These are phyloP conservation scores for Solanum stenotomum DNA, from an alignment of 257 asterid genomes.

Conservation along the genomic window DNA sequence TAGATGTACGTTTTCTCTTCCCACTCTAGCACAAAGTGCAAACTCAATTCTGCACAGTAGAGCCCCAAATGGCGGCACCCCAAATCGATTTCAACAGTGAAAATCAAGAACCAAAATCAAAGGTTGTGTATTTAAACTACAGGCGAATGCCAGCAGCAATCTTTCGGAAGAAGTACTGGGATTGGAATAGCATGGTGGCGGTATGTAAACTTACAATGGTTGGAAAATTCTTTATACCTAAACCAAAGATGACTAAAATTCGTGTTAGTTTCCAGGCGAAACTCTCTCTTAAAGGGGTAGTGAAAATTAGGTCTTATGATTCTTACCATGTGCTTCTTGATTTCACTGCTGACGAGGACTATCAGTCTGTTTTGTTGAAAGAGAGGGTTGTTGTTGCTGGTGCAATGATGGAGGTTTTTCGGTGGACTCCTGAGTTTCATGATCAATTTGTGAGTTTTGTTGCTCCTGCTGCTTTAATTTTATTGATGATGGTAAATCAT, in stretches of 20 bases:
- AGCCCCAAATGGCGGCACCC: background rate
- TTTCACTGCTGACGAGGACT: background rate
- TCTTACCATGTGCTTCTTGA: background rate
- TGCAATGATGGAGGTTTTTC: background rate
- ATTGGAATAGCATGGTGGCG: background rate
- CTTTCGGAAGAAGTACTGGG: background rate
- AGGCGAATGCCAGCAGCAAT: background rate
- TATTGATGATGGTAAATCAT: background rate
- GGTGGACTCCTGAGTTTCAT: background rate
- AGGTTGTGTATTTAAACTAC: background rate
- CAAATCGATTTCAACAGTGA: background rate
- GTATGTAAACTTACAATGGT: background rate
- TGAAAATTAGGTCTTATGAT: background rate
- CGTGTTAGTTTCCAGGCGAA: background rate
- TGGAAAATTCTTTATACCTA: background rate
- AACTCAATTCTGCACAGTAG: background rate
- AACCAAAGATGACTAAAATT: background rate
- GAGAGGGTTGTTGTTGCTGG: background rate
- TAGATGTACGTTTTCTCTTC: background rate
- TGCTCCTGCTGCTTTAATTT: background rate
- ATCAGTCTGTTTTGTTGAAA: background rate
- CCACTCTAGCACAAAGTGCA: background rate
- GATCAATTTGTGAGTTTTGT: background rate
- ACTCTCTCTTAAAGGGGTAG: background rate
- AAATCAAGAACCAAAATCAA: background rate